These are phyloP conservation scores for Coemansia sp. DNA, from an alignment of 192 early-diverging fungal genomes.

Conservation along the genomic window DNA sequence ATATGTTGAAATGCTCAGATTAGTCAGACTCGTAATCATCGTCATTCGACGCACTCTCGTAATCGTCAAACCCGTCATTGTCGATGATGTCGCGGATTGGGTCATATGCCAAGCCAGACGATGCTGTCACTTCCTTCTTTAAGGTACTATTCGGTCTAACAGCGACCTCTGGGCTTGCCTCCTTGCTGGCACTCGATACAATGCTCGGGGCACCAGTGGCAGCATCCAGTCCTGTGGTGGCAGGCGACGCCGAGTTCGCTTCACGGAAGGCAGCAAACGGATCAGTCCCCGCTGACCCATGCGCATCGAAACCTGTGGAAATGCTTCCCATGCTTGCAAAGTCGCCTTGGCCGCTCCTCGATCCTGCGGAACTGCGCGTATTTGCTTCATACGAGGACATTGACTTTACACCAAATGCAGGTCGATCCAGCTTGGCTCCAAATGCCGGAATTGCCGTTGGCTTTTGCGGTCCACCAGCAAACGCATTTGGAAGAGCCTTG, in stretches of 20 bases:
- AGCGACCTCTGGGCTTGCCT: background rate
- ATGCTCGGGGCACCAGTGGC: background rate
- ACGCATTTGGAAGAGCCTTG: conserved; percentile 30
- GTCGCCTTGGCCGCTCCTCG: background rate
- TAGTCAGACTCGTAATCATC: conserved; percentile 15
- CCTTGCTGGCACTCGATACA: background rate
- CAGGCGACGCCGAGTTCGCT: conserved; percentile 6
- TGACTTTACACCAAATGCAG: conserved; percentile 44
- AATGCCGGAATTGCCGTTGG: conserved; percentile 13
- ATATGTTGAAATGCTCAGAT: background rate
- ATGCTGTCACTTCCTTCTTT: background rate
- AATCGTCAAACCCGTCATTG: background rate
- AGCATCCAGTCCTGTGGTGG: background rate
- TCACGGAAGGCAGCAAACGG: conserved; percentile 10
- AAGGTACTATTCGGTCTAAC: background rate
- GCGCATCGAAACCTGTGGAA: conserved; percentile 22
- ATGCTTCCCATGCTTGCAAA: conserved; percentile 19
- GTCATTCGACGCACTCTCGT: background rate
- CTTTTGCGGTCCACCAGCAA: conserved; percentile 11
- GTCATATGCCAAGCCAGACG: background rate
- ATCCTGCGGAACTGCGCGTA: conserved; percentile 5
- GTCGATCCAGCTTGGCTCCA: conserved; percentile 36
- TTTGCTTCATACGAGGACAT: conserved; percentile 28
- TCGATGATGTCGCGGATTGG: conserved; percentile 15
- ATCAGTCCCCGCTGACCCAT: background rate